phyloP scores from a whole-genome alignment of 257 asterid genomes.

The Cordia subcordata region DNA sequence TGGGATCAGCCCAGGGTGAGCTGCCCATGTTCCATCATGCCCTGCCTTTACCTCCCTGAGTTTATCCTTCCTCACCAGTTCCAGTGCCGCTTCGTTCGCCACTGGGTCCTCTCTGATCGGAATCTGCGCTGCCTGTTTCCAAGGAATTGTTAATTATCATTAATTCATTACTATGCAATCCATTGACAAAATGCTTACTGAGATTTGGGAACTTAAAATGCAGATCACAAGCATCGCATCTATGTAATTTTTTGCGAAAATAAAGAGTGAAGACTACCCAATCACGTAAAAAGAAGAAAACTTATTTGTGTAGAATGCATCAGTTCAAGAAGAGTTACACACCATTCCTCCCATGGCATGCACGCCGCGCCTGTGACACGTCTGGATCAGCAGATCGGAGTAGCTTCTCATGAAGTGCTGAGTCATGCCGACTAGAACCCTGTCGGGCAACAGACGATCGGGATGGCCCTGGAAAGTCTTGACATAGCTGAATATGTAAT shows the following conservation, averaged over 20 bases:
- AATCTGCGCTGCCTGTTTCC: constrained; percentile 87
- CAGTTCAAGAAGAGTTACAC: constrained; percentile 1
- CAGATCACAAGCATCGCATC: background rate
- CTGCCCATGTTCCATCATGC: constrained; percentile 99
- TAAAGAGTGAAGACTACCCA: background rate
- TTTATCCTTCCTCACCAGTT: constrained; percentile 71
- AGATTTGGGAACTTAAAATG: too few relatives aligned
- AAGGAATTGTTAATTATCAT: background rate
- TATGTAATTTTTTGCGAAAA: background rate
- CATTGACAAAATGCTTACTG: too few relatives aligned
- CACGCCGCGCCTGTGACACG: constrained; percentile 85
- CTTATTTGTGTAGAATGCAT: background rate
- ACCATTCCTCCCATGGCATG: constrained; percentile 99
- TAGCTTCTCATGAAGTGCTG: constrained; percentile 92
- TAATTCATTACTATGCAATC: too few relatives aligned
- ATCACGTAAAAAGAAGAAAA: background rate
- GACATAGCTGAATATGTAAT: constrained; percentile 89
- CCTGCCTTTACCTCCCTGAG: constrained; percentile 84
- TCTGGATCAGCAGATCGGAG: constrained; percentile 76
- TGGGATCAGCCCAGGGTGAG: constrained; percentile 95
- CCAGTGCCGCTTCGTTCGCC: constrained; percentile 87
- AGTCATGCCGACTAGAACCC: constrained; percentile 84
- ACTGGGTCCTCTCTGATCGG: constrained; percentile 74
- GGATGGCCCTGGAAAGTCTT: constrained; percentile 90
- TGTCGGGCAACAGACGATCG: constrained; percentile 80